Evolutionary conservation across 106 monocot genomes (phyloP), one percentile per base, ranked within the genome.

Genomic region (Dendrobium catenatum): DNA sequence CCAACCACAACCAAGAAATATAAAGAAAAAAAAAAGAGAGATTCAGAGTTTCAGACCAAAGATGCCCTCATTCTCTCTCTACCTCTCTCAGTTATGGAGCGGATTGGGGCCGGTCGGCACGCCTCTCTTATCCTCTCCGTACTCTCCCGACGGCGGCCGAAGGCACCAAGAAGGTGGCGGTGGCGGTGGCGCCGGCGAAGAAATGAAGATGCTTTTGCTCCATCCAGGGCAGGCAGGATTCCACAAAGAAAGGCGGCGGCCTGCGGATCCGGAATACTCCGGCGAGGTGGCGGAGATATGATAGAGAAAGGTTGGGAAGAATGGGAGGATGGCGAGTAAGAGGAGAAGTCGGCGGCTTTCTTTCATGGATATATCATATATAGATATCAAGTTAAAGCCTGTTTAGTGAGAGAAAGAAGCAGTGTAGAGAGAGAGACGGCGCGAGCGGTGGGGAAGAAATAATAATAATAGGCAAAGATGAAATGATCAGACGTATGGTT

Each of bases 161-260:
- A 27, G 70, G 33, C 70, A 70, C 70, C 70, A 15, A 70, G 70
- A 70, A 70, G 70, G 70, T 37, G 70, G 70, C 64, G 37, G 37
- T 37, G 64, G 20, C 64, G 64, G 64, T 1, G 33, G 31, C 29
- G 67, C 56, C 10, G 56, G 18, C 18, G 4, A 11, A 16, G 19
- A 56, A 19, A 19, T 19, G 56, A 56, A 56, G 56, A 56, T 19
- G 13, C 19, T 56, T 11, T 19, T 56, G 56, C 56, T 56, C 16
- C 67, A 68, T 27, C 37, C 33, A 2, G 33, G 27, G 70, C 64
- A 9, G 5, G 4, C 22, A 26, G 64, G 64, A 66, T 26, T 20
- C n/a, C 9, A 6, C 7, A 66, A 22, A n/a, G 9, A 24, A 26
- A 4, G 22, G 26, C 27, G 70, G 70, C 18, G 31, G 70, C 70